phyloP scores from a whole-genome alignment of 352 stramenopile genomes.

The Plasmopara viticola region DNA sequence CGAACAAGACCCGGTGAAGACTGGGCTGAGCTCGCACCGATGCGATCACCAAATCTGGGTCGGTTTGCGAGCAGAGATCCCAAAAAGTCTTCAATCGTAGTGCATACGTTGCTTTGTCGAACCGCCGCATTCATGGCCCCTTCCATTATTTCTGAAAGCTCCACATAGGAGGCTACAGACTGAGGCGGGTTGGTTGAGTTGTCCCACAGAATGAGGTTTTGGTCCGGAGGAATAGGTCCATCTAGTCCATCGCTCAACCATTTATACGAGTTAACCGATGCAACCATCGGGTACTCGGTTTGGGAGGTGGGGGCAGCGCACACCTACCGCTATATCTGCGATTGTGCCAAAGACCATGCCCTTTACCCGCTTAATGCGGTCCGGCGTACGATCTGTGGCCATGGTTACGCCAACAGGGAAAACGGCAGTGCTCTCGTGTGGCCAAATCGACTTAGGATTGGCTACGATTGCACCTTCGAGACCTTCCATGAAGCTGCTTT shows the following conservation, averaged over 20 bases:
- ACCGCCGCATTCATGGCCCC: not conserved
- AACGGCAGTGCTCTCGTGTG: not conserved
- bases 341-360: not conserved
- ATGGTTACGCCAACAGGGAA: not conserved
- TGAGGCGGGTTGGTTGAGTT: not conserved
- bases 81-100: not conserved
- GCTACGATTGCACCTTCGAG: not conserved
- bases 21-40: not conserved
- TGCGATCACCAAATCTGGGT: not conserved
- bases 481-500: not conserved
- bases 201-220: not conserved
- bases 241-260: not conserved
- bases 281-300: not conserved
- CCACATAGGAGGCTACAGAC: not conserved
- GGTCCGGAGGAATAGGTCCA: not conserved
- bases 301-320: not conserved
- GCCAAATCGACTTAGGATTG: not conserved
- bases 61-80: not conserved
- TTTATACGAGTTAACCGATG: not conserved
- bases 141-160: not conserved
- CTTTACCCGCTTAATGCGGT: not conserved
- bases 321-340: not conserved
- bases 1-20: constrained; percentile 1
- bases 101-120: not conserved
- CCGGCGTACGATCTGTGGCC: no score